Evolutionary conservation across 305 asterid genomes (phyloP).

Genomic region (Fraxinus paxiana): DNA sequence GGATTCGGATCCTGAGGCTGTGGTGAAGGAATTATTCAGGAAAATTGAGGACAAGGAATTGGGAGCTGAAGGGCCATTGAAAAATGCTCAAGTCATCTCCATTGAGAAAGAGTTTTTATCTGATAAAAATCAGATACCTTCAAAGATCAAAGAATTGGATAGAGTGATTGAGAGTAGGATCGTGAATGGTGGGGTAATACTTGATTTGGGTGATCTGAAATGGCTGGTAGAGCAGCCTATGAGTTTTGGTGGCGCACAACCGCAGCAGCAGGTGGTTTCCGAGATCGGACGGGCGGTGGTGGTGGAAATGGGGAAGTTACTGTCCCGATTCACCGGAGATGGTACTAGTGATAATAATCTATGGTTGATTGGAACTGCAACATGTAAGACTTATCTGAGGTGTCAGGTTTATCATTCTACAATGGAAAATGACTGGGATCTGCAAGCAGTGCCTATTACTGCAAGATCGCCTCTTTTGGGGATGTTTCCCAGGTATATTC

Average conservation of each 20-base stretch:
- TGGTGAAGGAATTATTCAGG: conserved; percentile 57
- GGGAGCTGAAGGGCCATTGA: conserved; percentile 35
- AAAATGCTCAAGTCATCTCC: conserved; percentile 46
- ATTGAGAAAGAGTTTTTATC: conserved; percentile 47
- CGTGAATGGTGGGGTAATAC: conserved; percentile 52
- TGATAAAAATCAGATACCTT: conserved; percentile 40
- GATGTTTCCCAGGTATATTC: conserved; percentile 64
- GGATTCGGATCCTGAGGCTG: conserved; percentile 62
- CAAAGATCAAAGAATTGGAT: conserved; percentile 57
- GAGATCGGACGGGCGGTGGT: conserved; percentile 55
- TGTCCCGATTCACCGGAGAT: conserved; percentile 40
- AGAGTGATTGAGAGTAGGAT: conserved; percentile 43
- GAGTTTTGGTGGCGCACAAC: conserved; percentile 27
- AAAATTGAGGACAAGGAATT: conserved; percentile 50
- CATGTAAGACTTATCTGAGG: conserved; percentile 85
- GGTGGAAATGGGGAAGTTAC: conserved; percentile 53
- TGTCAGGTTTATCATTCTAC: conserved; percentile 89
- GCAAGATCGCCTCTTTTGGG: conserved; percentile 69
- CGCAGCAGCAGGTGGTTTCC: conserved; percentile 41
- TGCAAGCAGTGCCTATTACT: conserved; percentile 82
- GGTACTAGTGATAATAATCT: conserved; percentile 27
- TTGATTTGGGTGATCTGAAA: conserved; percentile 86
- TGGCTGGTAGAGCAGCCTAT: conserved; percentile 86
- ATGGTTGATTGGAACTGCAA: conserved; percentile 91
- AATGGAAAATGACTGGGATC: conserved; percentile 91